phyloP scores from a whole-genome alignment of 352 stramenopile species.

The Globisporangium rhizosaccharum region DNA sequence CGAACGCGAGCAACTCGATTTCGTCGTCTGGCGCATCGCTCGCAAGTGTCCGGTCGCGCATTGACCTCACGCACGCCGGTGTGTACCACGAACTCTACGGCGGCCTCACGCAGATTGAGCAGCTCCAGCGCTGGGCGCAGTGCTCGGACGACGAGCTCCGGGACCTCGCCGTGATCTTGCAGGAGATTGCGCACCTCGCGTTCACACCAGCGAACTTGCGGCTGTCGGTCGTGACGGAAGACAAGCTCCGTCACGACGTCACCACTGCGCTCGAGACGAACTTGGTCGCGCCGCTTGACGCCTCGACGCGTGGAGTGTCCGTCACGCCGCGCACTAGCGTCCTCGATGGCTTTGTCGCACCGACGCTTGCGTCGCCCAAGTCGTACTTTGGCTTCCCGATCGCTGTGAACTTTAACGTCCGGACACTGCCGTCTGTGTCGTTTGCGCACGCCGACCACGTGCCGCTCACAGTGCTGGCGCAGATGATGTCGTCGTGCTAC shows the following conservation, averaged over 20 bases:
- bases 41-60: constrained; percentile 47
- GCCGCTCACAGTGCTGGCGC: constrained; percentile 60
- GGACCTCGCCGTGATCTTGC: constrained; percentile 43
- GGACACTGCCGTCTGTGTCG: constrained; percentile 66
- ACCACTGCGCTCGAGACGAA: constrained; percentile 37
- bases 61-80: constrained; percentile 45
- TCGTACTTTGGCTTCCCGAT: constrained; percentile 74
- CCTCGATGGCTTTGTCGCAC: constrained; percentile 14
- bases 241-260: constrained; percentile 51
- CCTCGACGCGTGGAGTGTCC: constrained; percentile 6
- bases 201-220: constrained; percentile 56
- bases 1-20: constrained; percentile 64
- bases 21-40: constrained; percentile 63
- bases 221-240: constrained; percentile 70
- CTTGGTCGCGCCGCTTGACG: constrained; percentile 37
- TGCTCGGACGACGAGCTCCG: constrained; percentile 62
- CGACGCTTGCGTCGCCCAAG: constrained; percentile 26
- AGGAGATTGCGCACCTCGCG: constrained; percentile 48
- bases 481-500: constrained; percentile 84
- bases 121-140: constrained; percentile 68
- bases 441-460: constrained; percentile 75
- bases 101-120: constrained; percentile 67
- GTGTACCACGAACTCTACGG: constrained; percentile 66
- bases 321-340: constrained; percentile 7
- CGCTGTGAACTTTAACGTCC: constrained; percentile 80